Evolutionary conservation across 768 basidiomycete genomes (phyloP), one percentile per base, ranked within the genome.

Genomic region (Suillus bovinus): DNA sequence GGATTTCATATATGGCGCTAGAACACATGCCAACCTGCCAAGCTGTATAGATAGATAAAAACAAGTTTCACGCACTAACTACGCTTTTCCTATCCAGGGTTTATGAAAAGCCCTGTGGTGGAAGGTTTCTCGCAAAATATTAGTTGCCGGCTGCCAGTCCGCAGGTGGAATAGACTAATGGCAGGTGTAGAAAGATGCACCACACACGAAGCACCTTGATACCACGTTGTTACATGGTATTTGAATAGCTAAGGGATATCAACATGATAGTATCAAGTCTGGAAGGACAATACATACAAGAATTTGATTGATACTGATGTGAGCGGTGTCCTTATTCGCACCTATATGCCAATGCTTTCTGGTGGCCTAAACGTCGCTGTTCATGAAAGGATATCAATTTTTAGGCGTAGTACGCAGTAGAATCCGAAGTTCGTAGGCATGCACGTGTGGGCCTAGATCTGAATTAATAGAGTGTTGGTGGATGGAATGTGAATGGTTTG

Each of bases 21-120:
- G 54, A 55, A 55, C 1, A 5, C 54, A 17, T 2, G 24, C 36
- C 54, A 55, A 55, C 54, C 16, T 55, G 36, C 36, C 54, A 38
- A 55, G 22, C 54, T 55, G 54, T 55, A 55, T 38, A 38, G 24
- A 55, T 38, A 38, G 24, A 27, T 55, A 6, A 24, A 55, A 55
- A 5, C 11, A 38, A 27, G 11, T 17, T 10, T 1, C n/a, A 55
- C 4, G 34, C 36, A 20, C 24, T 24, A 3, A 5, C 33, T 33
- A 11, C 29, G 9, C 54, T 24, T 36, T 55, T 6, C 24, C 24
- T 27, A 55, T 55, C 36, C 36, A 27, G 54, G 34, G 10, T 24
- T 20, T 38, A 38, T 55, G 54, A 36, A 38, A 24, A 24, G 36
- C 36, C 31, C 5, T 38, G 36, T 1, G 36, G 34, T 38, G 36